phyloP scores from a whole-genome alignment of 2,329 filamentous ascomycete genomes.

The Verticillium albo-atrum region DNA sequence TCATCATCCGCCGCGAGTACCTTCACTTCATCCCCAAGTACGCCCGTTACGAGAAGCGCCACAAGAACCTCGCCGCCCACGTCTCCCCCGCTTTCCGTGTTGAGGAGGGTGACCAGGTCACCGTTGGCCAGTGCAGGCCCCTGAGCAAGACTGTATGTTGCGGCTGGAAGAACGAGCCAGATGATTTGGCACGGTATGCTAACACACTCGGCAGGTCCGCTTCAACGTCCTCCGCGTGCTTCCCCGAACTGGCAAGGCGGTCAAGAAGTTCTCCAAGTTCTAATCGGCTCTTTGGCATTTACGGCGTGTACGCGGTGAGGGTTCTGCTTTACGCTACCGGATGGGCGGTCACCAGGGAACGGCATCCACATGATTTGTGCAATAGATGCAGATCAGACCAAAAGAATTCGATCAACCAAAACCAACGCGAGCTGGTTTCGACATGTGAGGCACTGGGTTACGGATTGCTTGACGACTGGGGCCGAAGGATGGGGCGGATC shows the following conservation, averaged over 20 bases:
- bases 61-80: constrained; percentile 99
- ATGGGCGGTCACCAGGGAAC: constrained; percentile 16
- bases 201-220: constrained; percentile 62
- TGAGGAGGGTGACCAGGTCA: constrained; percentile 98
- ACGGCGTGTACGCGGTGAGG: constrained; percentile 44
- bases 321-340: constrained; percentile 28
- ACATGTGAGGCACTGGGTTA: constrained; percentile 33
- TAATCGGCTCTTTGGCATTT: constrained; percentile 61
- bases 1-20: constrained; percentile 99
- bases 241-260: constrained; percentile 91
- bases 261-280: constrained; percentile 99
- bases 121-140: constrained; percentile 98
- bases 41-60: constrained; percentile 99
- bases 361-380: constrained; percentile 31
- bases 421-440: constrained; percentile 1
- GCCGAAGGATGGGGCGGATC: background rate
- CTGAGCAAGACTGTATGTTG: constrained; percentile 96
- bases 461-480: constrained; percentile 1
- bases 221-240: constrained; percentile 99
- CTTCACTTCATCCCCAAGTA: constrained; percentile 99
- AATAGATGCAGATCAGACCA: constrained; percentile 33
- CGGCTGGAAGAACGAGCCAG: constrained; percentile 1
- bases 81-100: constrained; percentile 99
- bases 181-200: background rate
- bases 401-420: constrained; percentile 17